phyloP scores from a whole-genome alignment of 495 filamentous ascomycete species.

The Opeltia flavorubescens region DNA sequence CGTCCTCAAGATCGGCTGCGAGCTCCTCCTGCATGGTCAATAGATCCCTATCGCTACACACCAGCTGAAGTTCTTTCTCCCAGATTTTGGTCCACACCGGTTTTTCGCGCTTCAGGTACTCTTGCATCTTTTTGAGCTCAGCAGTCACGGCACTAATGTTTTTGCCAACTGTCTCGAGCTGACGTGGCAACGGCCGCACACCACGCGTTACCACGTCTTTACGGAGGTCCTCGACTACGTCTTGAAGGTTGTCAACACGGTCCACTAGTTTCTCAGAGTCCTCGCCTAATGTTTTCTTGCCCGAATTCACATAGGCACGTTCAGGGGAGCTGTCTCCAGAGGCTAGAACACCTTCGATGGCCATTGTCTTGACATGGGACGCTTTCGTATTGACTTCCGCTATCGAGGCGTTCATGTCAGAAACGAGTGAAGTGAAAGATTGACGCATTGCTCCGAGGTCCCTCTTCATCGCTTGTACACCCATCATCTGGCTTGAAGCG shows the following conservation, averaged over 20 bases:
- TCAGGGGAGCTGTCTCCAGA: conserved; percentile 56
- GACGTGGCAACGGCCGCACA: conserved; percentile 80
- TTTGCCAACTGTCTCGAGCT: conserved; percentile 75
- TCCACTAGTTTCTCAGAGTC: conserved; percentile 80
- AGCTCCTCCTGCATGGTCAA: conserved; percentile 90
- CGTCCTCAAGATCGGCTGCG: conserved; percentile 79
- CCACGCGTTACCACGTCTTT: conserved; percentile 93
- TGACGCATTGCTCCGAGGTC: conserved; percentile 89
- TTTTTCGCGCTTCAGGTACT: conserved; percentile 81
- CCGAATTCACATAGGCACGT: conserved; percentile 66
- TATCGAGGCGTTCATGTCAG: conserved; percentile 84
- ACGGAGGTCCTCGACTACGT: conserved; percentile 88
- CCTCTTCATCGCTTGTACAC: conserved; percentile 70
- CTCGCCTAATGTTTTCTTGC: conserved; percentile 68
- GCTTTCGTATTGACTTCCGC: conserved; percentile 66
- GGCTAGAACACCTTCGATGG: conserved; percentile 49
- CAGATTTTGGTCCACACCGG: conserved; percentile 96
- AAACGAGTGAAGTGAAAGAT: conserved; percentile 79
- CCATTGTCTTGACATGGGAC: conserved; percentile 58
- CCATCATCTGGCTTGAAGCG: conserved; percentile 43
- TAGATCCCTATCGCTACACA: conserved; percentile 88
- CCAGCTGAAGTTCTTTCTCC: conserved; percentile 88
- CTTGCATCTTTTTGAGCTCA: conserved; percentile 90
- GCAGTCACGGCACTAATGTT: conserved; percentile 68
- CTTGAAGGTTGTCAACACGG: conserved; percentile 89